A percentile compares a stretch with the other conserved stretches of the same genome.
phyloP scores from a whole-genome alignment of 495 filamentous ascomycete species.

The Acidiella bohemica region DNA sequence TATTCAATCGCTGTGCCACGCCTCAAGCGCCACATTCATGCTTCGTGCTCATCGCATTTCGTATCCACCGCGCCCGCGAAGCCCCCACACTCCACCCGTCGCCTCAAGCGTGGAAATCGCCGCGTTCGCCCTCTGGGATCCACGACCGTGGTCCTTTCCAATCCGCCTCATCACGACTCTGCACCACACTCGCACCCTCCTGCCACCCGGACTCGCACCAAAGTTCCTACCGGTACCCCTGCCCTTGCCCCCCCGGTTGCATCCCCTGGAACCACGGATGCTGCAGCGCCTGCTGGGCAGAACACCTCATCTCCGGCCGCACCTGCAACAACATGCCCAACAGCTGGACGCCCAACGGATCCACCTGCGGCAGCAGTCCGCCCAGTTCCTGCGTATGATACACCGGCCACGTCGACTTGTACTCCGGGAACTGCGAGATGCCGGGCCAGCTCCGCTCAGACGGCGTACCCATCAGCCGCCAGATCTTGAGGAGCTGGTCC shows the following conservation, averaged over 20 bases:
- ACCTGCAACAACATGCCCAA: slow-evolving; percentile 83
- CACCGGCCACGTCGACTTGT: slow-evolving; percentile 84
- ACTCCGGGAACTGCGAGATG: slow-evolving; percentile 80
- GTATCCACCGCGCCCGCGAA: too few relatives aligned
- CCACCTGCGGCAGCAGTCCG: slow-evolving; percentile 78
- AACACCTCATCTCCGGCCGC: slow-evolving; percentile 80
- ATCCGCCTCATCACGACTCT: too few relatives aligned
- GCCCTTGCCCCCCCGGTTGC: neutral
- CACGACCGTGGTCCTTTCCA: too few relatives aligned
- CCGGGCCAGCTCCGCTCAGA: slow-evolving; percentile 88
- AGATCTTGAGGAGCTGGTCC: slow-evolving; percentile 89
- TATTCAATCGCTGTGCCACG: too few relatives aligned
- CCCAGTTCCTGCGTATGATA: slow-evolving; percentile 88
- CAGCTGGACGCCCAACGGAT: slow-evolving; percentile 70
- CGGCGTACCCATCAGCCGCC: slow-evolving; percentile 92
- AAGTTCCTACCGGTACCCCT: too few relatives aligned
- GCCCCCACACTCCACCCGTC: too few relatives aligned
- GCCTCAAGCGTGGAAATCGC: too few relatives aligned
- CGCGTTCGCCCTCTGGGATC: too few relatives aligned
- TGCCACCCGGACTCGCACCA: too few relatives aligned
- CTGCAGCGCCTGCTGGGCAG: slow-evolving; percentile 65
- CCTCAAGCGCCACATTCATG: too few relatives aligned
- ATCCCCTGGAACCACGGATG: slow-evolving; percentile 83
- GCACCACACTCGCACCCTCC: too few relatives aligned
- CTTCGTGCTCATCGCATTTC: too few relatives aligned